Evolutionary conservation across 2,329 filamentous ascomycete species (phyloP).

Genomic region (Rhytidhysteron rufulum): DNA sequence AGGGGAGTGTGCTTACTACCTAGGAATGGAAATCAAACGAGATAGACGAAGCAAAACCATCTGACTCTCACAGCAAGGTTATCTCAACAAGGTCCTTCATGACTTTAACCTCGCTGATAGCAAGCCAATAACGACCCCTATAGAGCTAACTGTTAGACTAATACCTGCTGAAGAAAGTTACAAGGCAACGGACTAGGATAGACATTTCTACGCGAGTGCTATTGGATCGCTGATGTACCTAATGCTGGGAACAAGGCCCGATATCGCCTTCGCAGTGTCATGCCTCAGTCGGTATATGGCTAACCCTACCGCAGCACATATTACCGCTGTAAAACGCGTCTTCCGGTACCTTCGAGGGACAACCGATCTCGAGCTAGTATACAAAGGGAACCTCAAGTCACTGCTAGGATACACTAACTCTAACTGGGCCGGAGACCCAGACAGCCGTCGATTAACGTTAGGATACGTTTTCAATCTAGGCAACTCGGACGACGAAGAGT

Average conservation of each 20-base stretch:
- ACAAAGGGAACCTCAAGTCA: conserved; percentile 3
- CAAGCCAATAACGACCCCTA: conserved; percentile 9
- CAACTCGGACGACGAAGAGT: too few species aligned
- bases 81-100: conserved; percentile 16
- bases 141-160: conserved; percentile 8
- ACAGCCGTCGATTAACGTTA: conserved; percentile 14
- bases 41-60: conserved; percentile 9
- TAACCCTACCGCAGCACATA: conserved; percentile 10
- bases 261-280: conserved; percentile 15
- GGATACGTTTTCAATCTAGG: conserved; percentile 18
- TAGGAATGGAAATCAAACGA: conserved; percentile 18
- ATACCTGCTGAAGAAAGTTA: not conserved
- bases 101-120: conserved; percentile 7
- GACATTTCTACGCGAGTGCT: conserved; percentile 3
- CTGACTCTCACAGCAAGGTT: conserved; percentile 15
- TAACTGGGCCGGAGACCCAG: conserved; percentile 12
- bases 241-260: conserved; percentile 13
- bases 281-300: conserved; percentile 7
- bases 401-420: conserved; percentile 16
- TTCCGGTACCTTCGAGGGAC: conserved; percentile 7
- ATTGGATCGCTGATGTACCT: conserved; percentile 17
- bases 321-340: conserved; percentile 7
- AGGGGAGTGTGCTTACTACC: conserved; percentile 14
- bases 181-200: not conserved
- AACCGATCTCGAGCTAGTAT: conserved; percentile 7